Conservation (phyloP, 164 flowering plant genomes). For the Piper betle region DNA sequence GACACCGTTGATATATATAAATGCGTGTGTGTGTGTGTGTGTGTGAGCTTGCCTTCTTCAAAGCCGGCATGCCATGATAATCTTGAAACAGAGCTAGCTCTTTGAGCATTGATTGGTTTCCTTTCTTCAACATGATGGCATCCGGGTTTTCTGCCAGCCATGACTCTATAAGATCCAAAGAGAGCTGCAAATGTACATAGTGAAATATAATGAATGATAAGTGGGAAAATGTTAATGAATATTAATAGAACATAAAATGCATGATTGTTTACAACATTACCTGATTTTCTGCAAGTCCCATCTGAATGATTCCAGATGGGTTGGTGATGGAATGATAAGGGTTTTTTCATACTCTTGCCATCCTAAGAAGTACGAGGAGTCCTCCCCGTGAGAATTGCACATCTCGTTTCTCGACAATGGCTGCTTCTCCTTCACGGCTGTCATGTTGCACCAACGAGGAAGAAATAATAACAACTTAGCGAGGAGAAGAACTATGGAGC, state of each 20-base stretch:
- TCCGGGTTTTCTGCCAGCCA: slow-evolving; percentile 30
- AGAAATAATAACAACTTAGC: no score
- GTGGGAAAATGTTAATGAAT: not conserved
- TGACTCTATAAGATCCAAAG: slow-evolving; percentile 36
- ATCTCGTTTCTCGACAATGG: slow-evolving; percentile 17
- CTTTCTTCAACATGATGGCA: slow-evolving; percentile 12
- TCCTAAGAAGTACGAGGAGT: slow-evolving; percentile 40
- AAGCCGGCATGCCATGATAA: slow-evolving; percentile 36
- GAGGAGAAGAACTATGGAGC: no score
- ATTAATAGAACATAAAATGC: not conserved
- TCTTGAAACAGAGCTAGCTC: slow-evolving; percentile 46
- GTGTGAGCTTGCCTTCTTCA: slow-evolving; percentile 30
- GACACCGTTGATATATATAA: no score
- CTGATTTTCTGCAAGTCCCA: slow-evolving; percentile 48
- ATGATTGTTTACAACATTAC: not conserved
- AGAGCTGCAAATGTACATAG: slow-evolving; percentile 12
- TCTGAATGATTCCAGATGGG: slow-evolving; percentile 37
- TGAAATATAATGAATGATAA: no score
- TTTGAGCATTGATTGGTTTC: slow-evolving; percentile 24
- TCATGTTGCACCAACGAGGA: not conserved
- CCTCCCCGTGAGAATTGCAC: slow-evolving; percentile 35
- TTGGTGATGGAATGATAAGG: slow-evolving; percentile 25
- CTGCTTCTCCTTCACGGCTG: slow-evolving; percentile 4
- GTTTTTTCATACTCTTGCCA: slow-evolving; percentile 50
- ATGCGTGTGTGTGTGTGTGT: no score